Conservation (phyloP, 1,284 basidiomycete species). For the Sporisorium scitamineum region DNA sequence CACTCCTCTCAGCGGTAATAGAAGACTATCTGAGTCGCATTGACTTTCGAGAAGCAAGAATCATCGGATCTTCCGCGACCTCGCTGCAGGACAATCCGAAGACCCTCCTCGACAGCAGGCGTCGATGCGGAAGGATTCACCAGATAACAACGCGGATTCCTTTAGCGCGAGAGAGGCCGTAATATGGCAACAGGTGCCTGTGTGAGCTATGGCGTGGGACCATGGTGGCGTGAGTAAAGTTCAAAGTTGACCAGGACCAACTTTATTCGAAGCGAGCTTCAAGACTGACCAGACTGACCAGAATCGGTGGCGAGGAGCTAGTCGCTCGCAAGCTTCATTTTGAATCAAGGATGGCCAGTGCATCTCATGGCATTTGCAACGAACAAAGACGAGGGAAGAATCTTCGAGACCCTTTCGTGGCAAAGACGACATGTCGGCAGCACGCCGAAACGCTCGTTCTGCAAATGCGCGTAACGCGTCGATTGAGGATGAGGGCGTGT, state of each 20-base stretch:
- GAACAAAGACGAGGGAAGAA: not conserved
- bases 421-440: not conserved
- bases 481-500: not conserved
- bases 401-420: not conserved
- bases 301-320: not conserved
- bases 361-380: not conserved
- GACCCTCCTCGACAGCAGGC: not conserved
- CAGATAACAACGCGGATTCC: not conserved
- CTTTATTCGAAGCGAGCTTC: not conserved
- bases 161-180: not conserved
- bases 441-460: constrained; percentile 13
- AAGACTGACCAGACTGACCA: not conserved
- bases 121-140: not conserved
- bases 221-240: not conserved
- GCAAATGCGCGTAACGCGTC: constrained; percentile 14
- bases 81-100: not conserved
- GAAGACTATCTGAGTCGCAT: not conserved
- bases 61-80: not conserved
- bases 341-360: too few relatives aligned
- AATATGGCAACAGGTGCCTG: not conserved
- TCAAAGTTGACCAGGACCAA: not conserved
- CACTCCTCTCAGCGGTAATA: not conserved
- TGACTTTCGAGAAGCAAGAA: not conserved
- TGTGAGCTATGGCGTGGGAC: not conserved
- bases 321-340: not conserved